Evolutionary conservation across 306 rosid species (phyloP).

Genomic region (Medicago arabica): DNA sequence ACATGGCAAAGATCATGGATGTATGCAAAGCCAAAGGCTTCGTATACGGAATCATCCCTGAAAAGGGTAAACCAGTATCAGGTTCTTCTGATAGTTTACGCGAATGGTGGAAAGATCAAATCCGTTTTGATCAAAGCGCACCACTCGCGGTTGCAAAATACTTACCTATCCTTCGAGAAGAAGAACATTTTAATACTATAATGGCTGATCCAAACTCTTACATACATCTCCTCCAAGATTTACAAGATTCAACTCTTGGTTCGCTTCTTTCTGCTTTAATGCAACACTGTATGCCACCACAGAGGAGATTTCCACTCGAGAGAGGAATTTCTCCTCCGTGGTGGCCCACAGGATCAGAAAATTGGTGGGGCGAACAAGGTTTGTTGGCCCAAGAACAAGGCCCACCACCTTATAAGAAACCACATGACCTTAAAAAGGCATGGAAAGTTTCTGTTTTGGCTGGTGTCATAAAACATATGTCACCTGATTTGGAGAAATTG

Average conservation of each 20-base stretch:
- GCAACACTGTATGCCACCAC: conserved; percentile 64
- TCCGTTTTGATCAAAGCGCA: conserved; percentile 53
- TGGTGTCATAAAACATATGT: conserved; percentile 63
- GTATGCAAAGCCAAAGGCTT: conserved; percentile 67
- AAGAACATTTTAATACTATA: not conserved
- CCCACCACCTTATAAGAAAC: conserved; percentile 65
- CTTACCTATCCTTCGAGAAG: conserved; percentile 38
- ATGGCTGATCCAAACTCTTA: conserved; percentile 47
- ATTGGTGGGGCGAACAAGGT: conserved; percentile 67
- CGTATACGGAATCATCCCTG: conserved; percentile 65
- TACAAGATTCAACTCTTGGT: conserved; percentile 65
- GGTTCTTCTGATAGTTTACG: conserved; percentile 64
- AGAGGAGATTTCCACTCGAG: conserved; percentile 57
- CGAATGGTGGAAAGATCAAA: conserved; percentile 66
- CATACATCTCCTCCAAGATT: conserved; percentile 53
- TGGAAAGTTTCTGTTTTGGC: conserved; percentile 70
- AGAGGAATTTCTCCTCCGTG: conserved; percentile 64
- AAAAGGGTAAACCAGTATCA: conserved; percentile 62
- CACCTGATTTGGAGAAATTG: conserved; percentile 53
- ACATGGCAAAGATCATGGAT: conserved; percentile 76
- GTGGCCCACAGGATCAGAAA: conserved; percentile 65
- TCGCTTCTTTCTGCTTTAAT: conserved; percentile 65
- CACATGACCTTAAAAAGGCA: conserved; percentile 69
- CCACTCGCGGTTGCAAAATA: conserved; percentile 41
- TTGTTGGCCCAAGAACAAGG: conserved; percentile 53